phyloP scores from a whole-genome alignment of 805 yeast genomes.

The Clavispora phyllophila region DNA sequence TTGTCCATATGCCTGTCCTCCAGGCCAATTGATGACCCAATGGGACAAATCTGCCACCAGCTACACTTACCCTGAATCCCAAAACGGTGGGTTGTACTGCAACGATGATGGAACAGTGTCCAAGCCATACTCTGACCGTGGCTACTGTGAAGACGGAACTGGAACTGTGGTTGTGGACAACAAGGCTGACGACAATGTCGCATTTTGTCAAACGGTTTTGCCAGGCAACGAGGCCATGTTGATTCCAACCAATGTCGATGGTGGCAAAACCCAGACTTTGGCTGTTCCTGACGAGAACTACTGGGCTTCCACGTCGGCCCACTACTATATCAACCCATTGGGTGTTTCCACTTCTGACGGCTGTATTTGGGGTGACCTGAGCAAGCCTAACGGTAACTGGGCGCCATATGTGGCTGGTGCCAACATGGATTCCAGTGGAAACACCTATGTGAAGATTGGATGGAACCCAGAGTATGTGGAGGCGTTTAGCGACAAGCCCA shows the following conservation, averaged over 20 bases:
- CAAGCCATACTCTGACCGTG: slow-evolving; percentile 52
- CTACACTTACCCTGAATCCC: slow-evolving; percentile 72
- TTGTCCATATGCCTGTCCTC: slow-evolving; percentile 90
- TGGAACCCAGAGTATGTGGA: slow-evolving; percentile 88
- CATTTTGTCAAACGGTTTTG: slow-evolving; percentile 87
- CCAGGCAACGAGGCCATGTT: slow-evolving; percentile 96
- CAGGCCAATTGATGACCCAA: slow-evolving; percentile 83
- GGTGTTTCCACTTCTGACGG: slow-evolving; percentile 73
- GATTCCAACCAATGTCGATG: slow-evolving; percentile 70
- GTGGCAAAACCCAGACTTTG: slow-evolving; percentile 43
- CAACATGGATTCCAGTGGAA: slow-evolving; percentile 64
- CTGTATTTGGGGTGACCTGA: slow-evolving; percentile 76
- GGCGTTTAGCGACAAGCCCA: slow-evolving; percentile 54
- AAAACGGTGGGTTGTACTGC: slow-evolving; percentile 81
- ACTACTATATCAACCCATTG: slow-evolving; percentile 79
- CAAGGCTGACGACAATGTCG: slow-evolving; percentile 53
- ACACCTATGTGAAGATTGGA: slow-evolving; percentile 79
- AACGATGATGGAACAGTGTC: slow-evolving; percentile 62
- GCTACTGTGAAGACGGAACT: slow-evolving; percentile 71
- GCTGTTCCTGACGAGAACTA: slow-evolving; percentile 85
- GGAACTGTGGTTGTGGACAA: slow-evolving; percentile 68
- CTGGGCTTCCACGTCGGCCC: slow-evolving; percentile 85
- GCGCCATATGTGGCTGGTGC: slow-evolving; percentile 92
- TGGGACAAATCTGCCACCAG: slow-evolving; percentile 78
- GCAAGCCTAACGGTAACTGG: slow-evolving; percentile 81